Evolutionary conservation across 768 basidiomycete species (phyloP).

Genomic region (Sarcodon aspratus): DNA sequence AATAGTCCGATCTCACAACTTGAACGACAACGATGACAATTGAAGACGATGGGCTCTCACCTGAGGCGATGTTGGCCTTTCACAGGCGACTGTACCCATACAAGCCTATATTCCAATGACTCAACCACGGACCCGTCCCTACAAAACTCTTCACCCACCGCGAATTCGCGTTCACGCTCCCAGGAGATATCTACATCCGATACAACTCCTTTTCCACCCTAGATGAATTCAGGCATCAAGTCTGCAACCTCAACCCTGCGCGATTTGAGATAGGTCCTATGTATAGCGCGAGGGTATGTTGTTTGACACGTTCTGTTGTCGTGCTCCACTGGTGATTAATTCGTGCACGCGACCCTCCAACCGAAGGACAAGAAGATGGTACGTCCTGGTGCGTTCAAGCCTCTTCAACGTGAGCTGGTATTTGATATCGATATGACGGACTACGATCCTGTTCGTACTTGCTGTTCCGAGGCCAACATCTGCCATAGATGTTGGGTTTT

Average conservation of each 20-base stretch:
- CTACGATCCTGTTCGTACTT: constrained; percentile 91
- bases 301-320: background rate
- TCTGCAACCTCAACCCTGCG: constrained; percentile 74
- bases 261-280: constrained; percentile 97
- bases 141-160: constrained; percentile 81
- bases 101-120: constrained; percentile 88
- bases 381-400: constrained; percentile 54
- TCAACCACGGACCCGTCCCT: constrained; percentile 82
- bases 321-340: constrained; percentile 1
- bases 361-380: constrained; percentile 85
- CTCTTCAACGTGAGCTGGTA: constrained; percentile 82
- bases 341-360: constrained; percentile 25
- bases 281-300: constrained; percentile 76
- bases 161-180: constrained; percentile 92
- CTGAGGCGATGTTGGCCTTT: constrained; percentile 65
- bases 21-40: constrained; percentile 4
- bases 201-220: constrained; percentile 83
- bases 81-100: constrained; percentile 92
- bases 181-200: constrained; percentile 84
- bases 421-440: constrained; percentile 99
- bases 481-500: constrained; percentile 92
- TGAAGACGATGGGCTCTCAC: constrained; percentile 21
- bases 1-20: background rate
- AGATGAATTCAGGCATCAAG: constrained; percentile 89
- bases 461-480: constrained; percentile 85